Conservation (phyloP, 2,329 filamentous ascomycete genomes). For the Ceratocystis ficicola region DNA sequence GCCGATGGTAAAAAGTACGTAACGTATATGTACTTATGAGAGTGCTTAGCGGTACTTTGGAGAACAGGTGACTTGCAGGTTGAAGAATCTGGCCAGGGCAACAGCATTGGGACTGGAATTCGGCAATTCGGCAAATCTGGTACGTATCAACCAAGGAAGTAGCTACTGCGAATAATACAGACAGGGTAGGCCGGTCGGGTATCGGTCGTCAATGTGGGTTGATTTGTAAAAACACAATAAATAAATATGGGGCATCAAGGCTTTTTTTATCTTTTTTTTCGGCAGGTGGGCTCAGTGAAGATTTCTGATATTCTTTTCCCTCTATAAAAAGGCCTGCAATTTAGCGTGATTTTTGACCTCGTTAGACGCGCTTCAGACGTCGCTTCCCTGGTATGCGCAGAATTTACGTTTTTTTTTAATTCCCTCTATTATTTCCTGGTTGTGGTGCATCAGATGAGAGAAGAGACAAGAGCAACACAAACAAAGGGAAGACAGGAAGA, state of each 20-base stretch:
- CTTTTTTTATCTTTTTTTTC: background rate
- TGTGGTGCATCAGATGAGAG: background rate
- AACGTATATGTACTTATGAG: too few species aligned
- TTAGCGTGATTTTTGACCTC: background rate
- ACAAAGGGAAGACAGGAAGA: background rate
- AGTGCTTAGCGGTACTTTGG: too few species aligned
- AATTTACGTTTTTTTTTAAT: background rate
- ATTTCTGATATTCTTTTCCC: background rate
- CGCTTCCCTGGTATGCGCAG: background rate
- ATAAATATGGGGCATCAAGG: background rate
- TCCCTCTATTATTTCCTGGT: background rate
- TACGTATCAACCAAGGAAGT: background rate
- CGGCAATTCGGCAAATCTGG: background rate
- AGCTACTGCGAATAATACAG: background rate
- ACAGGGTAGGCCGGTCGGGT: background rate
- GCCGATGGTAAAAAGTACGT: background rate
- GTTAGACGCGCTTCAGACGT: background rate
- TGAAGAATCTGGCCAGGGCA: too few species aligned
- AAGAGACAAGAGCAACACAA: background rate
- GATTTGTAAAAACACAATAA: slow-evolving; percentile 4
- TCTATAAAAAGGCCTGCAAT: background rate
- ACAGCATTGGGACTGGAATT: background rate
- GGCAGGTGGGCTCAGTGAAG: too few species aligned
- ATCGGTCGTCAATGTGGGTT: background rate
- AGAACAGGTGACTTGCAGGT: too few species aligned